Percentiles rank a stretch among this genome's conserved stretches.
phyloP scores from a whole-genome alignment of 2,329 filamentous ascomycete genomes.

The Fusarium hainanense region DNA sequence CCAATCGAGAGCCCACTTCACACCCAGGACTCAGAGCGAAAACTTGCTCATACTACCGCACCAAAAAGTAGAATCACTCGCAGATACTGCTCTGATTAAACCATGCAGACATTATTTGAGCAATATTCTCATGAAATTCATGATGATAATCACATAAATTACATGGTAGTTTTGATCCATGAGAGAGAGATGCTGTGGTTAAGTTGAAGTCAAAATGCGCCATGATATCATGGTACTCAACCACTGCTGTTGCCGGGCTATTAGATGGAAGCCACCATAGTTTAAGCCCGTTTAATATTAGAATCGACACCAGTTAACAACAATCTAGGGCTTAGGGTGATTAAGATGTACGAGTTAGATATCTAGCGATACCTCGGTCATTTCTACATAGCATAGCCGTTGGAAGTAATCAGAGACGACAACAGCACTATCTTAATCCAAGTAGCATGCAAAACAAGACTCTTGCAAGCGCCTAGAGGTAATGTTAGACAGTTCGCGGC shows the following conservation, averaged over 20 bases:
- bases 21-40: constrained; percentile 15
- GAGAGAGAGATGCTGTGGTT: background rate
- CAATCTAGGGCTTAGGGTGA: background rate
- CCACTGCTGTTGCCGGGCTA: background rate
- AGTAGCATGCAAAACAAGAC: background rate
- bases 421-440: background rate
- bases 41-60: constrained; percentile 53
- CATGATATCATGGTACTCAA: constrained; percentile 4
- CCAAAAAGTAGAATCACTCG: background rate
- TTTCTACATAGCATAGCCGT: background rate
- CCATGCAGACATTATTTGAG: background rate
- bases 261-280: too few relatives aligned
- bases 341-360: background rate
- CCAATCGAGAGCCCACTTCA: background rate
- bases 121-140: fast-evolving
- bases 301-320: background rate
- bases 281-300: background rate
- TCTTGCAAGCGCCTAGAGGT: background rate
- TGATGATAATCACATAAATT: background rate
- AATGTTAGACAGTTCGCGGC: background rate
- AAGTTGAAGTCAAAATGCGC: constrained; percentile 10
- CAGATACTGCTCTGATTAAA: background rate
- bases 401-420: background rate
- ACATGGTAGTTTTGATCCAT: background rate
- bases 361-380: background rate